Evolutionary conservation across 2,329 filamentous ascomycete species (phyloP).

Genomic region (Calonectria leucothoes): DNA sequence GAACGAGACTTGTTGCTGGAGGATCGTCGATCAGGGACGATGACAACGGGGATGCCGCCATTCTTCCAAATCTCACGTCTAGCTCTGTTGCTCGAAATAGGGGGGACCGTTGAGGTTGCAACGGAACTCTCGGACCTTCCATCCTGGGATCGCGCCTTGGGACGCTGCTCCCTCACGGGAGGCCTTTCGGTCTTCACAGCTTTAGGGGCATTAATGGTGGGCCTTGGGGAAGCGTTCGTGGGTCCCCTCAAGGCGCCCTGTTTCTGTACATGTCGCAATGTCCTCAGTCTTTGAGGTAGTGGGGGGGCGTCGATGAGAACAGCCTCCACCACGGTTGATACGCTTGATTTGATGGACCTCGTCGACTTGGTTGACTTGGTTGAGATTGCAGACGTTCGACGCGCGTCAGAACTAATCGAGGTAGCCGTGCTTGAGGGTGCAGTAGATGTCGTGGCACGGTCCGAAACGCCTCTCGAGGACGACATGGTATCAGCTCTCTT

Average conservation of each 20-base stretch:
- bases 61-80: constrained; percentile 69
- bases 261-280: constrained; percentile 72
- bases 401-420: constrained; percentile 56
- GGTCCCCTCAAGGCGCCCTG: constrained; percentile 63
- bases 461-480: constrained; percentile 38
- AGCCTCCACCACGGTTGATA: constrained; percentile 69
- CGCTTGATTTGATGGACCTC: constrained; percentile 55
- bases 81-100: constrained; percentile 64
- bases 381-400: constrained; percentile 66
- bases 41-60: constrained; percentile 71
- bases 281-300: constrained; percentile 61
- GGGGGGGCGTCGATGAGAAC: constrained; percentile 63
- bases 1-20: constrained; percentile 65
- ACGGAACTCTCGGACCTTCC: constrained; percentile 59
- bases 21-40: constrained; percentile 69
- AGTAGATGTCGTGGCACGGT: constrained; percentile 37
- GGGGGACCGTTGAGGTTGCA: constrained; percentile 62
- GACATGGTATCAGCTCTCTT: constrained; percentile 48
- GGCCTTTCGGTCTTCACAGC: constrained; percentile 14
- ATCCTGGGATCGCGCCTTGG: constrained; percentile 42
- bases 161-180: constrained; percentile 42
- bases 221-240: constrained; percentile 25
- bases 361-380: constrained; percentile 64
- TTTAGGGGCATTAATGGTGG: constrained; percentile 20
- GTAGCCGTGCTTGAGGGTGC: constrained; percentile 53